Evolutionary conservation across 495 filamentous ascomycete genomes (phyloP), one percentile per base, ranked within the genome.

Genomic region (Aspergillus haitiensis): DNA sequence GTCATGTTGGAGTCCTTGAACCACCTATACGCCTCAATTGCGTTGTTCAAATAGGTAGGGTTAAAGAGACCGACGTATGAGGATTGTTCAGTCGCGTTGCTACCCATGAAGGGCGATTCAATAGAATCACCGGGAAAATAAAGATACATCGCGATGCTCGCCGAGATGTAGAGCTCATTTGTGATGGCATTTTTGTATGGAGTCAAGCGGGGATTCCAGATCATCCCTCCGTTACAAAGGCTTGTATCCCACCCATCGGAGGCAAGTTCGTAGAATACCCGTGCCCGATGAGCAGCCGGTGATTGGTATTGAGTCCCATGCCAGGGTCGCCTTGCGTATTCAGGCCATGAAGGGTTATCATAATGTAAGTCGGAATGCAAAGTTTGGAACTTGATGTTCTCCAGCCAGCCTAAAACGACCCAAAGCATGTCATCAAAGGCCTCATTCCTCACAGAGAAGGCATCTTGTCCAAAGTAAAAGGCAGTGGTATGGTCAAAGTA

Each of bases 101-200:
- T 40, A 36, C 60, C 55, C 45, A 72, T 49, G 66, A 90, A 96
- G 1, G 92, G 92, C 0, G 88, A 85, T 12, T 78, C 70, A 58
- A 89, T 91, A 15, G 74, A 60, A 60, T 96, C 92, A 3, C 92
- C 92, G 0, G 92, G 91, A 68, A 91, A 94, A 69, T 94, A 83
- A 4, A 95, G 82, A 69, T 95, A 98, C 94, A 98, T 98, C 18
- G 78, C 82, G 47, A 95, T 83, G 49, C 87, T 92, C 1, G 90
- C 91, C 0, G 92, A 77, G 55, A 97, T 90, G 67, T 79, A 98
- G 8, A 97, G 81, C 68, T 98, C 86, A 68, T 98, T 98, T 34
- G 94, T 98, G 62, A 98, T 93, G 56, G 94, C 92, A 67, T 98
- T 98, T 71, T 98, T 98, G 74, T 98, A 97, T 0, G 93, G 92